phyloP scores from a whole-genome alignment of 1,139 yeast species.

The Meyerozyma guilliermondii region DNA sequence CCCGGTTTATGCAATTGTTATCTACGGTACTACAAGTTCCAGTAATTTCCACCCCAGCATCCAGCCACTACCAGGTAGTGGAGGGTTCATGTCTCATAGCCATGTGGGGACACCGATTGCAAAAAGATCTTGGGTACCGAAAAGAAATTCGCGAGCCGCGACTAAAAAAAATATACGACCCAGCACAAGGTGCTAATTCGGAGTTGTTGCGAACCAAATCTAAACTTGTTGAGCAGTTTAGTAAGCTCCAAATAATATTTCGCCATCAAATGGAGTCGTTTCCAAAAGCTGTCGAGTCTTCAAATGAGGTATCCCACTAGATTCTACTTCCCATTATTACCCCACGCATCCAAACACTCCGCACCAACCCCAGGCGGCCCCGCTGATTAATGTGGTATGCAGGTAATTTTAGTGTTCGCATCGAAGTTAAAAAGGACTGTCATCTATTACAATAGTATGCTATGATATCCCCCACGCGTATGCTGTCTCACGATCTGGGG shows the following conservation, averaged over 20 bases:
- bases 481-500: background rate
- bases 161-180: background rate
- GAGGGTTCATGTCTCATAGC: background rate
- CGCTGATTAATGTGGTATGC: conserved; percentile 2
- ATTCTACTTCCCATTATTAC: background rate
- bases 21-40: conserved; percentile 2
- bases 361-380: background rate
- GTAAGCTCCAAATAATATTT: background rate
- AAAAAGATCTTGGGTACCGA: background rate
- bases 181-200: background rate
- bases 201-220: background rate
- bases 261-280: background rate
- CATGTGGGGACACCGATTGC: background rate
- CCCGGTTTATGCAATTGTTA: conserved; percentile 25
- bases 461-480: background rate
- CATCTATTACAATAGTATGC: background rate
- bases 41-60: background rate
- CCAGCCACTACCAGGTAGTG: background rate
- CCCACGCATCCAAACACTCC: background rate
- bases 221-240: background rate
- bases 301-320: background rate
- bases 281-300: background rate
- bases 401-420: background rate
- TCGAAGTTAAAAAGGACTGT: background rate
- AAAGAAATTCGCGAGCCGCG: background rate